Conservation (phyloP, 345 rosid species). For the Eucalyptus shirleyi region DNA sequence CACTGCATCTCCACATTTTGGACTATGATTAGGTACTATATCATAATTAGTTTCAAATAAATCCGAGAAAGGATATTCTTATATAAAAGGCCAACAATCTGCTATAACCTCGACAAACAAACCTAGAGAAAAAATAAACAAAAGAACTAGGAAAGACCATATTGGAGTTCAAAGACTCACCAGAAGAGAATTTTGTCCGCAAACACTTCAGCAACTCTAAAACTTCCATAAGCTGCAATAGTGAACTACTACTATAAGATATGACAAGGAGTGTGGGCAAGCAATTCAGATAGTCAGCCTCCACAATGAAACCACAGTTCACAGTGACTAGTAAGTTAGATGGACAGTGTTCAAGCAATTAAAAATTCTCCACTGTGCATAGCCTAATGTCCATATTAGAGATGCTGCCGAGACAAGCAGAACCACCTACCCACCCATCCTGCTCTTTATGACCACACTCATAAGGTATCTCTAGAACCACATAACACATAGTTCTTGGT, state of each 20-base stretch:
- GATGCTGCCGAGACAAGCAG: neutral
- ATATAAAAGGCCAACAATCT: neutral
- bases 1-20: neutral
- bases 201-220: constrained; percentile 63
- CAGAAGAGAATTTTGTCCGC: constrained; percentile 61
- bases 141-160: neutral
- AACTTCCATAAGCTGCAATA: constrained; percentile 89
- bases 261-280: neutral
- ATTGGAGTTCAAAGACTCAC: constrained; percentile 8
- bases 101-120: neutral
- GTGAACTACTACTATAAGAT: neutral
- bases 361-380: neutral
- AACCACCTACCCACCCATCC: neutral
- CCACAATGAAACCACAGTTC: neutral
- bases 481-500: neutral
- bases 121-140: neutral
- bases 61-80: neutral
- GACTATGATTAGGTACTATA: neutral
- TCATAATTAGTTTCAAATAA: neutral
- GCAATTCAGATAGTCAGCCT: neutral
- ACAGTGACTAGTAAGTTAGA: neutral
- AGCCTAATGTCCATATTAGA: neutral
- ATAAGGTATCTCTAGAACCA: neutral
- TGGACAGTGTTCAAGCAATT: neutral
- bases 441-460: neutral